phyloP scores from a whole-genome alignment of 805 yeast genomes.

The Pichia manshurica region DNA sequence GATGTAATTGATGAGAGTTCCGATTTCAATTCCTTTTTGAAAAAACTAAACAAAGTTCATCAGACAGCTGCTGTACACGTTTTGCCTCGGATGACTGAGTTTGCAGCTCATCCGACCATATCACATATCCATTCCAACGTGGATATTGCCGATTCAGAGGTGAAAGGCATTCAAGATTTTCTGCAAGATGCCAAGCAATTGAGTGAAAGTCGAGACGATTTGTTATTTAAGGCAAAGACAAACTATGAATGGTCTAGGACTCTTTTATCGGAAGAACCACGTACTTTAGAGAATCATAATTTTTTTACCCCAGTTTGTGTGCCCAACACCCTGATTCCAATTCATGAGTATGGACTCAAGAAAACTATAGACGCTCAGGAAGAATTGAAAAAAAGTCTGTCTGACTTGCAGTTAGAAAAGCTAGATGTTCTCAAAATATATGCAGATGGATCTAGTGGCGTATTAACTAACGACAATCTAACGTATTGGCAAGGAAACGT shows the following conservation, averaged over 20 bases:
- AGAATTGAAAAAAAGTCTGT: background rate
- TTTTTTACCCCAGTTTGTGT: slow-evolving; percentile 42
- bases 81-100: slow-evolving; percentile 24
- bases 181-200: slow-evolving; percentile 39
- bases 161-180: slow-evolving; percentile 34
- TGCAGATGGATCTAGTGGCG: slow-evolving; percentile 5
- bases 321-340: slow-evolving; percentile 29
- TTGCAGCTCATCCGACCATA: slow-evolving; percentile 21
- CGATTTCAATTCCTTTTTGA: slow-evolving; percentile 22
- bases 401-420: background rate
- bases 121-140: background rate
- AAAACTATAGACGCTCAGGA: background rate
- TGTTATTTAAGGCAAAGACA: slow-evolving; percentile 39
- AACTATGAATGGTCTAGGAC: slow-evolving; percentile 50
- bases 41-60: slow-evolving; percentile 22
- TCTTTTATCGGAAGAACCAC: slow-evolving; percentile 29
- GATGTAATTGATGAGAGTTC: background rate
- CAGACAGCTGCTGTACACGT: slow-evolving; percentile 12
- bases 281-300: slow-evolving; percentile 36
- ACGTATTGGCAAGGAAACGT: slow-evolving; percentile 7
- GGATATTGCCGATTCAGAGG: slow-evolving; percentile 5
- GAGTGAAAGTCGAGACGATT: slow-evolving; percentile 37
- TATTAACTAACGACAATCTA: background rate
- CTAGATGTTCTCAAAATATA: slow-evolving; percentile 6
- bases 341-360: slow-evolving; percentile 6